phyloP scores from a whole-genome alignment of 306 rosid genomes.

The Pyrus pyrifolia region DNA sequence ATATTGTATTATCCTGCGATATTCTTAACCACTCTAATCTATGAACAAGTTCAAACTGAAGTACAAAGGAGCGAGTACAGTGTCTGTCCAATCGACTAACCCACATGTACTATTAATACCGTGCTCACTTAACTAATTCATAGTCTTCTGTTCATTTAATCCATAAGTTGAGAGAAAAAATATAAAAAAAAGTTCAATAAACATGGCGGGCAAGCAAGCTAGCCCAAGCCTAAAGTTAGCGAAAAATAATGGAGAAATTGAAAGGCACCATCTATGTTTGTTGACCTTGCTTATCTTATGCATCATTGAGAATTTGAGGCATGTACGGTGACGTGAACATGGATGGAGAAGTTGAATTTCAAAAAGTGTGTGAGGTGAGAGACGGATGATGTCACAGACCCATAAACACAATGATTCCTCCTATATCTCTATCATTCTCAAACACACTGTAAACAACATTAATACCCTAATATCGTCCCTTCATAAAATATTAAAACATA shows the following conservation, averaged over 20 bases:
- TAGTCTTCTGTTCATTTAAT: not conserved
- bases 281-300: slow-evolving; percentile 8
- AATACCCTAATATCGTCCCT: not conserved
- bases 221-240: slow-evolving; percentile 5
- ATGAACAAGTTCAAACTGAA: no score
- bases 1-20: not conserved
- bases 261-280: not conserved
- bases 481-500: no score
- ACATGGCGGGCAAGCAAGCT: slow-evolving; percentile 9
- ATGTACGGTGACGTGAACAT: slow-evolving; percentile 18
- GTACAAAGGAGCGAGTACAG: not conserved
- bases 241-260: not conserved
- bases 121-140: not conserved
- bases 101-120: not conserved
- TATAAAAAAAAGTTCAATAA: not conserved
- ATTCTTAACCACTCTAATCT: not conserved
- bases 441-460: not conserved
- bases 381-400: not conserved
- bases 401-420: not conserved
- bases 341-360: slow-evolving; percentile 1
- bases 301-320: slow-evolving; percentile 10
- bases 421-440: not conserved
- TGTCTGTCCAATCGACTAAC: not conserved
- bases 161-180: not conserved
- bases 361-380: not conserved